These are phyloP conservation scores for Lasiodiplodia sp. DNA, from an alignment of 2,329 filamentous ascomycete species.

Conservation along the genomic window DNA sequence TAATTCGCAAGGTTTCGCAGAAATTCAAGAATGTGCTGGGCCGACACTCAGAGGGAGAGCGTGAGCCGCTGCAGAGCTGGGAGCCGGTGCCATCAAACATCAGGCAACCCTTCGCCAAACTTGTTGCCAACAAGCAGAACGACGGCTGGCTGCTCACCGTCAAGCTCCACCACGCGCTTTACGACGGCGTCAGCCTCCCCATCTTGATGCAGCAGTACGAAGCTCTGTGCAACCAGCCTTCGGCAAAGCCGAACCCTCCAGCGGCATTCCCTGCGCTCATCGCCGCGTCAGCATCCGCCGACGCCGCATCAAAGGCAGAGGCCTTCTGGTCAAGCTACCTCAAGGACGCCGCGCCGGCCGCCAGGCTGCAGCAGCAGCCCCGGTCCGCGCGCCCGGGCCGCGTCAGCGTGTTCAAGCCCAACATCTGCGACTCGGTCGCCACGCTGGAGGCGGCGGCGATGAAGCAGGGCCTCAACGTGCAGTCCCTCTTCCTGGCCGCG, in stretches of 20 bases:
- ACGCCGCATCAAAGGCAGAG: conserved; percentile 40
- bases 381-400: conserved; percentile 36
- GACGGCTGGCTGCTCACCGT: conserved; percentile 49
- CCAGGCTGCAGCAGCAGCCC: conserved; percentile 2
- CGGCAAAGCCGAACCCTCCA: not conserved
- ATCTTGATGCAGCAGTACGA: conserved; percentile 64
- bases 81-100: not conserved
- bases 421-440: conserved; percentile 47
- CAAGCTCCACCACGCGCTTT: conserved; percentile 83
- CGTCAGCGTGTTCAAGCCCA: conserved; percentile 58
- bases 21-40: conserved; percentile 10
- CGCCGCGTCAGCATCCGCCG: conserved; percentile 15
- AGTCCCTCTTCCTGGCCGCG: conserved; percentile 77
- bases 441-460: conserved; percentile 55
- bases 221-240: conserved; percentile 47
- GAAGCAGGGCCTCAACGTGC: conserved; percentile 68
- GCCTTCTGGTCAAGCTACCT: conserved; percentile 63
- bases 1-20: conserved; percentile 13
- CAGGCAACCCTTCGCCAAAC: conserved; percentile 44
- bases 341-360: not conserved
- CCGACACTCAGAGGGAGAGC: not conserved
- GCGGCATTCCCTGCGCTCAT: conserved; percentile 13
- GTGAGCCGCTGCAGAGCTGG: not conserved
- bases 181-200: conserved; percentile 83
- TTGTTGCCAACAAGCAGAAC: conserved; percentile 45